Percentiles rank a stretch among this genome's conserved stretches.
These are phyloP conservation scores for Arachis stenosperma DNA, from an alignment of 306 rosid species.

Conservation along the genomic window DNA sequence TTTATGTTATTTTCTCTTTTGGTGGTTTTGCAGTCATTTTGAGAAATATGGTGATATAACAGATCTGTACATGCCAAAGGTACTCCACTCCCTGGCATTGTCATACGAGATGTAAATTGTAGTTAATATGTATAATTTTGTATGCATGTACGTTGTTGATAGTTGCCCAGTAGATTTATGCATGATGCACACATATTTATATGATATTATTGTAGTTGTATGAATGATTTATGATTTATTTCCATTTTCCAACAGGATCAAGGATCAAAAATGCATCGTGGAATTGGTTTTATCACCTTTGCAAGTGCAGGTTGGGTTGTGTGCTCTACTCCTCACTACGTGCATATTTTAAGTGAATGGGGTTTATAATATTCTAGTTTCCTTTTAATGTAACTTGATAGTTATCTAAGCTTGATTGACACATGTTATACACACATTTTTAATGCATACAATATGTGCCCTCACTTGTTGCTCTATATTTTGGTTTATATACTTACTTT, in stretches of 20 bases:
- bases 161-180: slow-evolving; percentile 4
- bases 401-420: not conserved
- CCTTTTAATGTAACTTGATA: not conserved
- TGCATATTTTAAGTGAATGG: slow-evolving; percentile 2
- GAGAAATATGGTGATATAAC: slow-evolving; percentile 98
- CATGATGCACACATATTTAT: not conserved
- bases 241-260: slow-evolving; percentile 63
- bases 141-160: slow-evolving; percentile 2
- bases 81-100: slow-evolving; percentile 39
- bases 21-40: slow-evolving; percentile 73
- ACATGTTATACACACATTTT: not conserved
- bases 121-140: slow-evolving; percentile 15
- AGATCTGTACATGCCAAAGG: slow-evolving; percentile 99
- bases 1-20: slow-evolving; percentile 9
- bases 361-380: not conserved
- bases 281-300: slow-evolving; percentile 95
- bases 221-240: slow-evolving; percentile 25
- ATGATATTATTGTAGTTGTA: slow-evolving; percentile 8
- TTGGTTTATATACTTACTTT: not conserved
- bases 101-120: slow-evolving; percentile 19
- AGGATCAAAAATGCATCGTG: slow-evolving; percentile 89
- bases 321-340: slow-evolving; percentile 21
- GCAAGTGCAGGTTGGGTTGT: slow-evolving; percentile 79
- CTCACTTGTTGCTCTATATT: too few relatives aligned
- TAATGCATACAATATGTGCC: not conserved